Conservation (phyloP, 306 rosid species). For the Cicer arietinum region DNA sequence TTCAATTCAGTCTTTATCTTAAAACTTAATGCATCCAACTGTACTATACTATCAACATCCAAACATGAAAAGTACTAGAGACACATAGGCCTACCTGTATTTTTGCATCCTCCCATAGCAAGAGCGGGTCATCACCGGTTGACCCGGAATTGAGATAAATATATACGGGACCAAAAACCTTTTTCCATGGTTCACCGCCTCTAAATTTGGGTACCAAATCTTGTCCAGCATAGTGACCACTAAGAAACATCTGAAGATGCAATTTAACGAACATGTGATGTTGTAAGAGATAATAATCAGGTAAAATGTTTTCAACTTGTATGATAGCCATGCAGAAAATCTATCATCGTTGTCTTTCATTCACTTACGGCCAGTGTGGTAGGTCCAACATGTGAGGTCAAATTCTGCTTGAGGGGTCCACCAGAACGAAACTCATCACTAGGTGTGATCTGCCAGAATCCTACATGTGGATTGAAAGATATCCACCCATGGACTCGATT, state of each 20-base stretch:
- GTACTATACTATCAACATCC: conserved; percentile 33
- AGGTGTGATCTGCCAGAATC: conserved; percentile 86
- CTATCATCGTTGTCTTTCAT: conserved; percentile 35
- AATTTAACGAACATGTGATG: conserved; percentile 31
- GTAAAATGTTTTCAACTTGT: conserved; percentile 25
- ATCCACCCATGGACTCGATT: conserved; percentile 90
- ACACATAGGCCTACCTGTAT: conserved; percentile 56
- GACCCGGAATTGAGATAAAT: conserved; percentile 68
- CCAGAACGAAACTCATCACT: conserved; percentile 83
- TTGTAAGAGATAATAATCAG: conserved; percentile 34
- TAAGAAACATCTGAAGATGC: conserved; percentile 74
- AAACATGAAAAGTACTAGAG: conserved; percentile 43
- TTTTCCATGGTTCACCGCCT: conserved; percentile 85
- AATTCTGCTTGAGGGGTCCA: conserved; percentile 84
- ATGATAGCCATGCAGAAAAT: conserved; percentile 25
- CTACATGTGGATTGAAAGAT: conserved; percentile 64
- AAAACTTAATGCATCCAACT: conserved; percentile 41
- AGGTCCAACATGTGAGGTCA: conserved; percentile 90
- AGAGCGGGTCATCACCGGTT: conserved; percentile 50
- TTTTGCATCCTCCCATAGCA: conserved; percentile 88
- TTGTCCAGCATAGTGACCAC: conserved; percentile 85
- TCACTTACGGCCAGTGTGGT: conserved; percentile 76
- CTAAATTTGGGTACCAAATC: conserved; percentile 65
- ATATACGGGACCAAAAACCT: conserved; percentile 84
- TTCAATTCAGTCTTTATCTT: conserved; percentile 42